A percentile compares a stretch with the other conserved stretches of the same genome.
These are phyloP conservation scores for Staphylotrichum tortipilum DNA, from an alignment of 495 filamentous ascomycete species.

Conservation along the genomic window DNA sequence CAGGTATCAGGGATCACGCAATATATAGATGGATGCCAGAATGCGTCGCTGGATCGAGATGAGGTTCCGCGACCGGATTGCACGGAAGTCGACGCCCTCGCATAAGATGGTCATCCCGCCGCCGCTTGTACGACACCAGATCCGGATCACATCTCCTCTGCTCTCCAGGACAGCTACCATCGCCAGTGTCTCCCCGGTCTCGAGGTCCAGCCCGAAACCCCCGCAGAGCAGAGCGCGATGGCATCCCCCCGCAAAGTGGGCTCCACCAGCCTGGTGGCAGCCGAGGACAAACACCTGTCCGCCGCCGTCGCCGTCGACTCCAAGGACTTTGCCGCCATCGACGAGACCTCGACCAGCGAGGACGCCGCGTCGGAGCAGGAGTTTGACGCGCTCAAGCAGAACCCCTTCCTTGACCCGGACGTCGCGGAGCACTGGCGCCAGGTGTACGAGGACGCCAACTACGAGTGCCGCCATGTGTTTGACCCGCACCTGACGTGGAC, in stretches of 20 bases:
- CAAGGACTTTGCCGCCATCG: not conserved
- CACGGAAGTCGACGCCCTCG: no score
- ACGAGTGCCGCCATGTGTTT: slow-evolving; percentile 44
- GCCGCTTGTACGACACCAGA: not conserved
- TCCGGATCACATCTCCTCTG: no score
- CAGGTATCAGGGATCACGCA: slow-evolving; percentile 5
- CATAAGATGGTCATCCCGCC: not conserved
- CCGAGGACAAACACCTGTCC: not conserved
- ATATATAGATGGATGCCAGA: slow-evolving; percentile 1
- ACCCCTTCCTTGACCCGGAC: slow-evolving; percentile 39
- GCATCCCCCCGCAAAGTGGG: not conserved
- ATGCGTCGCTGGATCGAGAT: not conserved
- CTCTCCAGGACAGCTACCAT: no score
- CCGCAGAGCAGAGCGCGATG: not conserved
- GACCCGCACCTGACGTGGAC: slow-evolving; percentile 47
- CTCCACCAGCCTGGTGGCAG: not conserved
- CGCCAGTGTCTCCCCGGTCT: no score
- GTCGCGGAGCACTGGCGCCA: slow-evolving; percentile 38
- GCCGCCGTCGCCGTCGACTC: not conserved
- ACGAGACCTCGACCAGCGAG: not conserved
- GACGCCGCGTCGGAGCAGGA: not conserved
- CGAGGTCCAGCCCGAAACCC: not conserved
- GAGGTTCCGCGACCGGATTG: not conserved
- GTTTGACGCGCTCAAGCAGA: slow-evolving; percentile 12
- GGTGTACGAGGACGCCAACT: slow-evolving; percentile 42